Conservation (phyloP, 2,329 filamentous ascomycete species). For the Xylaria sp. region DNA sequence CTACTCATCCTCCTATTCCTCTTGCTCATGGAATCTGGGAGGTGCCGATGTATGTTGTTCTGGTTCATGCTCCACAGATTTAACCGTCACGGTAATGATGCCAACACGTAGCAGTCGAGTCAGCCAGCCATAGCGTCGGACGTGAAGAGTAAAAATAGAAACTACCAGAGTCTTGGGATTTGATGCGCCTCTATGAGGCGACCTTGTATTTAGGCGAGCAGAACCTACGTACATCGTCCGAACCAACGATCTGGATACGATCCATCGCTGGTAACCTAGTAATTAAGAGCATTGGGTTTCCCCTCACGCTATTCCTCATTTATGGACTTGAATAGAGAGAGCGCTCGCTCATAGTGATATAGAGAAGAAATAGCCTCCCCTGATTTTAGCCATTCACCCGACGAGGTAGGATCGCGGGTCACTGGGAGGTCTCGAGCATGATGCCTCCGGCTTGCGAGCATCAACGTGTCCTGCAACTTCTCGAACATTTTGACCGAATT, state of each 20-base stretch:
- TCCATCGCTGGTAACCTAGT: background rate
- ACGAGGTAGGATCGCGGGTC: background rate
- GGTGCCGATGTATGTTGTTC: no score
- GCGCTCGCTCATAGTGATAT: background rate
- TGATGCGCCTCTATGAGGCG: no score
- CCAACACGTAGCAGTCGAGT: no score
- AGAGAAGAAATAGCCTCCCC: background rate
- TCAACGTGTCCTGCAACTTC: background rate
- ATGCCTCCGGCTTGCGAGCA: background rate
- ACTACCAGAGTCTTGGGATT: no score
- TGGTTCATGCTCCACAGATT: no score
- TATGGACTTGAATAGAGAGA: background rate
- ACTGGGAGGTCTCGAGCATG: background rate
- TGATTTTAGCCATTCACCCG: background rate
- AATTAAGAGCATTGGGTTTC: background rate
- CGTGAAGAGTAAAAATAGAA: no score
- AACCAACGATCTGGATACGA: background rate
- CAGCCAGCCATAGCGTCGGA: no score
- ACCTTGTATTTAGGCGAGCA: no score
- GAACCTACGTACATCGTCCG: no score
- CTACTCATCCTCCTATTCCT: no score
- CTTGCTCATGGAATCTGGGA: no score
- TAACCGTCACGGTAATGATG: no score
- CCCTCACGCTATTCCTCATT: background rate
- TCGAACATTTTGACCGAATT: background rate